Evolutionary conservation across 2,329 filamentous ascomycete species (phyloP).

Genomic region (Sclerotinia borealis): DNA sequence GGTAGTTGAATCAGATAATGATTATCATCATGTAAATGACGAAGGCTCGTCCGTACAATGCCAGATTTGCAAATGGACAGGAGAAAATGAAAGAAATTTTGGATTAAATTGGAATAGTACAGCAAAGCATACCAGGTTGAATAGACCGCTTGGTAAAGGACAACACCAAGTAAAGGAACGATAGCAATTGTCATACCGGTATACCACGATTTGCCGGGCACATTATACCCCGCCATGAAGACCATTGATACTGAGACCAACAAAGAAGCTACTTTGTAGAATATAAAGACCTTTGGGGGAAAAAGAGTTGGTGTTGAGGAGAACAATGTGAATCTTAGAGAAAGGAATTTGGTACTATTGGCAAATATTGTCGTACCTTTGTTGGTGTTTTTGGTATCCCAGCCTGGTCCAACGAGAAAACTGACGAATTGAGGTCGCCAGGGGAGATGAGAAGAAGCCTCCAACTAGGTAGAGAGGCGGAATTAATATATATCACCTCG

Average conservation of each 20-base stretch:
- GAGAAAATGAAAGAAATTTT: neutral
- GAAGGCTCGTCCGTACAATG: neutral
- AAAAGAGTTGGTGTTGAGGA: neutral
- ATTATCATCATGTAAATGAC: neutral
- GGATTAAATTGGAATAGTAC: neutral
- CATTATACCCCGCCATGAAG: slow-evolving; percentile 17
- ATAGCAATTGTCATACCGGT: slow-evolving; percentile 12
- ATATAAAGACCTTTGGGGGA: neutral
- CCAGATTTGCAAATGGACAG: neutral
- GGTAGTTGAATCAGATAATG: neutral
- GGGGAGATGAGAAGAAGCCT: slow-evolving; percentile 4
- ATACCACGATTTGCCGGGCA: neutral
- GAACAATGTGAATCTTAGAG: neutral
- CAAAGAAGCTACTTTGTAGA: neutral
- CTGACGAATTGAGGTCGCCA: slow-evolving; percentile 9
- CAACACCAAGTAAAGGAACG: slow-evolving; percentile 17
- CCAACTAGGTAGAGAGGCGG: slow-evolving; percentile 1
- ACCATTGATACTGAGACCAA: neutral
- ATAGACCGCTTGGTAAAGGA: slow-evolving; percentile 19
- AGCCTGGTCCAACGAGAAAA: neutral
- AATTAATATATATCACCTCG: neutral
- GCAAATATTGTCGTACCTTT: slow-evolving; percentile 8
- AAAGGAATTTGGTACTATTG: neutral
- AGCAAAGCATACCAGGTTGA: slow-evolving; percentile 20
- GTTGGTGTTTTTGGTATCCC: neutral